Evolutionary conservation across 805 yeast genomes (phyloP).

Genomic region (Metschnikowia matae): DNA sequence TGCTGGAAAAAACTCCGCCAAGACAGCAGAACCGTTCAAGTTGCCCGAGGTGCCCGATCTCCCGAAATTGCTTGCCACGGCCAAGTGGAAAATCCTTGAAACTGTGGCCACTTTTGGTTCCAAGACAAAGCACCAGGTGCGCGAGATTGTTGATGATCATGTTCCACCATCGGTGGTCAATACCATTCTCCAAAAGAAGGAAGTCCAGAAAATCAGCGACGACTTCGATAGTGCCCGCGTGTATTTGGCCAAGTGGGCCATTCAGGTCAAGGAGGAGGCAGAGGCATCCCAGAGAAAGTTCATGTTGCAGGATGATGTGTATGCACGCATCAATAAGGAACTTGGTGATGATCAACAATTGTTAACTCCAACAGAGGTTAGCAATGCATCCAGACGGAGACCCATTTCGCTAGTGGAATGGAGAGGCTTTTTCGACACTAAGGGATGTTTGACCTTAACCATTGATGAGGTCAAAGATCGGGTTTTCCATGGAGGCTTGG

Average conservation of each 20-base stretch:
- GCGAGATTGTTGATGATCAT: constrained; percentile 59
- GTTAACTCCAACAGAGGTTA: constrained; percentile 56
- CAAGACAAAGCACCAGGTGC: constrained; percentile 46
- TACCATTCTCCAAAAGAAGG: constrained; percentile 62
- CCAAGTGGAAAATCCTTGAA: constrained; percentile 85
- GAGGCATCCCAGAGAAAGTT: constrained; percentile 51
- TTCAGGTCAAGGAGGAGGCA: constrained; percentile 89
- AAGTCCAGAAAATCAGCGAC: constrained; percentile 73
- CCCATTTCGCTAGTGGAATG: constrained; percentile 73
- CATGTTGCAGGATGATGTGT: constrained; percentile 56
- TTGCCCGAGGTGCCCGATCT: constrained; percentile 21
- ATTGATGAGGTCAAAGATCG: constrained; percentile 73
- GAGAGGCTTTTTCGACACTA: constrained; percentile 75
- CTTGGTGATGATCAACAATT: constrained; percentile 46
- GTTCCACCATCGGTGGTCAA: constrained; percentile 58
- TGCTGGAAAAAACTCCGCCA: neutral
- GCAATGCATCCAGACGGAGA: constrained; percentile 59
- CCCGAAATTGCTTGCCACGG: constrained; percentile 52
- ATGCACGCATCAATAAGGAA: constrained; percentile 54
- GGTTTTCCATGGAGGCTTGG: constrained; percentile 87
- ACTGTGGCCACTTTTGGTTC: constrained; percentile 75
- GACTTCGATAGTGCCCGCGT: constrained; percentile 92
- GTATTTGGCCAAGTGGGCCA: constrained; percentile 94
- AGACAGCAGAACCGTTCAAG: constrained; percentile 18
- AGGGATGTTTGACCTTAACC: constrained; percentile 73